Evolutionary conservation across 495 filamentous ascomycete genomes (phyloP).

Genomic region (Trichoderma asperelloides): DNA sequence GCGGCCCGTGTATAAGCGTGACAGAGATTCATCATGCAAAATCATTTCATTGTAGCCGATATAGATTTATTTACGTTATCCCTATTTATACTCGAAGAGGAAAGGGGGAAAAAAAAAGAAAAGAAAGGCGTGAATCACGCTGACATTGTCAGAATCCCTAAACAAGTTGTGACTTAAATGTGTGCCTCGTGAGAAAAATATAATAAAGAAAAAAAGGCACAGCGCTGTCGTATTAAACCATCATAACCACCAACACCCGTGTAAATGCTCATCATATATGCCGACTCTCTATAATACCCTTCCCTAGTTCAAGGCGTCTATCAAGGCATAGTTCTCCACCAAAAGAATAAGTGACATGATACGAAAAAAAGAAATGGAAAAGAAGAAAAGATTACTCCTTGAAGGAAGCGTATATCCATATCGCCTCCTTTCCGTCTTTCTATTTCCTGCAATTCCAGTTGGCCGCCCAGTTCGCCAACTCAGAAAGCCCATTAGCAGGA

Average conservation of each 20-base stretch:
- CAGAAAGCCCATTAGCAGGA: not conserved
- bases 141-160: not conserved
- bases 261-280: conserved; percentile 8
- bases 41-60: not conserved
- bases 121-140: not conserved
- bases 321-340: not conserved
- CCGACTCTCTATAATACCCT: not conserved
- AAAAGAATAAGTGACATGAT: not conserved
- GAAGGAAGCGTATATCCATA: not conserved
- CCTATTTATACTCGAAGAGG: not conserved
- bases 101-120: not conserved
- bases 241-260: not conserved
- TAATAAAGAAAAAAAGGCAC: not conserved
- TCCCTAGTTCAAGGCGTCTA: not conserved
- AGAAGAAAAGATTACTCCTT: not conserved
- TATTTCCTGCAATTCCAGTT: not conserved
- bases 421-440: not conserved
- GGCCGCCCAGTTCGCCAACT: not conserved
- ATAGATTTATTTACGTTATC: not conserved
- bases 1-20: not conserved
- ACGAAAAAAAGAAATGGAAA: not conserved
- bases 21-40: not conserved
- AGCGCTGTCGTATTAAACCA: not conserved
- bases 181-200: not conserved
- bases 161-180: not conserved